Evolutionary conservation across 805 yeast species (phyloP).

Genomic region (Pichia phayaonensis): DNA sequence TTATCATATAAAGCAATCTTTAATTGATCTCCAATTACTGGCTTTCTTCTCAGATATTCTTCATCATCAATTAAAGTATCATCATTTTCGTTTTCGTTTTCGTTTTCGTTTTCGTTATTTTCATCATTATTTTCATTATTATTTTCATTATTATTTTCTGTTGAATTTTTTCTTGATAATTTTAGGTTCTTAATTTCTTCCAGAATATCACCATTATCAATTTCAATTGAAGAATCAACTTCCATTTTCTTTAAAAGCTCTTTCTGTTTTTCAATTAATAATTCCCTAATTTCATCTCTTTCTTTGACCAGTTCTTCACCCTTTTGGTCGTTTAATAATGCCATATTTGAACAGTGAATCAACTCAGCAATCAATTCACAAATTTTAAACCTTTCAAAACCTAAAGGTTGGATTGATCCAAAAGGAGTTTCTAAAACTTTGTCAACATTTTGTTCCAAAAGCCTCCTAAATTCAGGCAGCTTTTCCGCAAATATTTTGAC

Average conservation of each 20-base stretch:
- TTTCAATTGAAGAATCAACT: constrained; percentile 21
- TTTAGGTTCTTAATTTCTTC: constrained; percentile 27
- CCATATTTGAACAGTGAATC: constrained; percentile 97
- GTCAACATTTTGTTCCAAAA: constrained; percentile 38
- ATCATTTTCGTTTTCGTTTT: constrained; percentile 12
- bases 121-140: constrained; percentile 1
- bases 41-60: constrained; percentile 39
- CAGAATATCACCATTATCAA: constrained; percentile 28
- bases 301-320: constrained; percentile 62
- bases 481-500: constrained; percentile 69
- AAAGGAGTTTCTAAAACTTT: constrained; percentile 52
- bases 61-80: constrained; percentile 19
- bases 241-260: constrained; percentile 22
- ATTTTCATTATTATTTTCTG: neutral
- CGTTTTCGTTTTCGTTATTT: constrained; percentile 10
- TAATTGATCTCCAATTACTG: constrained; percentile 81
- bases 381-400: constrained; percentile 84
- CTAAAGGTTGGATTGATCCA: constrained; percentile 66
- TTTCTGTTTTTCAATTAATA: constrained; percentile 30
- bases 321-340: constrained; percentile 66
- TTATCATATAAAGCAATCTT: constrained; percentile 78
- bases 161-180: constrained; percentile 15
- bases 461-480: constrained; percentile 58
- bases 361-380: constrained; percentile 92
- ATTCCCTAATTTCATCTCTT: constrained; percentile 59